phyloP scores from a whole-genome alignment of 805 yeast genomes.

The Komagataella pastoris region DNA sequence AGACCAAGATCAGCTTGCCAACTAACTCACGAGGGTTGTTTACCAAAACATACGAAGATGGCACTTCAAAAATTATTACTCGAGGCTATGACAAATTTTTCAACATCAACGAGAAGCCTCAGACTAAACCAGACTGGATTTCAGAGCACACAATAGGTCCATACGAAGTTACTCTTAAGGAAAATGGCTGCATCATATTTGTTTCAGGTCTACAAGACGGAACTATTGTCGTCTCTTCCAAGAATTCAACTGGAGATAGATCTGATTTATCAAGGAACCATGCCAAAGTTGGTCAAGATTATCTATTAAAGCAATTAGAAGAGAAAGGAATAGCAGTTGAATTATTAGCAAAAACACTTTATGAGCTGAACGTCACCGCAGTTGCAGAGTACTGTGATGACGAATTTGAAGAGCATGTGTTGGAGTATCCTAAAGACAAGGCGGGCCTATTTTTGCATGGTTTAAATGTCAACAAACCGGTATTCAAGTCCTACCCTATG shows the following conservation, averaged over 20 bases:
- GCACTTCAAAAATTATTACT: conserved; percentile 36
- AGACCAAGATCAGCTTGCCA: conserved; percentile 42
- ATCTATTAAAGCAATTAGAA: conserved; percentile 40
- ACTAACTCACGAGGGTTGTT: conserved; percentile 78
- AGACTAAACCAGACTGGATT: conserved; percentile 37
- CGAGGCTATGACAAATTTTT: conserved; percentile 95
- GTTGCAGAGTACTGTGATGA: conserved; percentile 93
- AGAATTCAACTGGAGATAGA: conserved; percentile 72
- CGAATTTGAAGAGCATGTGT: conserved; percentile 82
- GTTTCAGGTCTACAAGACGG: conserved; percentile 70
- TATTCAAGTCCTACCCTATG: conserved; percentile 55
- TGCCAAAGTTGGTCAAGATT: conserved; percentile 56
- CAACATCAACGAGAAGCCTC: conserved; percentile 53
- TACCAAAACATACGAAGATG: conserved; percentile 22
- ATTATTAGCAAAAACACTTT: conserved; percentile 45
- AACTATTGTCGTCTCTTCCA: conserved; percentile 74
- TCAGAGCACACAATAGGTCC: conserved; percentile 52
- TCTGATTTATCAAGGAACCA: conserved; percentile 47
- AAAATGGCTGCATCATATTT: conserved; percentile 88
- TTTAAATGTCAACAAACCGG: conserved; percentile 50
- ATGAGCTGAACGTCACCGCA: conserved; percentile 51
- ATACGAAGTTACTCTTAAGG: conserved; percentile 68
- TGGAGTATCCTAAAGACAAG: conserved; percentile 49
- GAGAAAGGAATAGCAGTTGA: conserved; percentile 21
- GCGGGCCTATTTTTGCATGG: conserved; percentile 92